Conservation (phyloP, 2,329 filamentous ascomycete species). For the Trichocomaceae sp. region DNA sequence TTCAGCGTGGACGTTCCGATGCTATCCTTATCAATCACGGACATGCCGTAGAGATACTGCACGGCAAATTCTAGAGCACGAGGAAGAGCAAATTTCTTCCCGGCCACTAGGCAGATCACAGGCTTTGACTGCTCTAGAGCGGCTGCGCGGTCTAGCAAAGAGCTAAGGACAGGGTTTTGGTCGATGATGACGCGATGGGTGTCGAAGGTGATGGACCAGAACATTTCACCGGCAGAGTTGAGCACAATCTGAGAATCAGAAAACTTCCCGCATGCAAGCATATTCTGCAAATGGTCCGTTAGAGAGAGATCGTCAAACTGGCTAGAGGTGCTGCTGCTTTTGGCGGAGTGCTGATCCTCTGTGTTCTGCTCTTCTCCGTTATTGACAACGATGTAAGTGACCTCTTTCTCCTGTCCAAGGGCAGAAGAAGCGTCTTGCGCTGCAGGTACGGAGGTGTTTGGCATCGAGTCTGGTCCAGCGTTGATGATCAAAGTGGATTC, state of each 20-base stretch:
- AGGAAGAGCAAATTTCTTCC: conserved; percentile 20
- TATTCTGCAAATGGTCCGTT: conserved; percentile 11
- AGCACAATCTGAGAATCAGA: conserved; percentile 20
- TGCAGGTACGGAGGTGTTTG: not conserved
- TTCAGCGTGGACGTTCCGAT: conserved; percentile 16
- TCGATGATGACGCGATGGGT: conserved; percentile 21
- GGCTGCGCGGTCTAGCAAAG: conserved; percentile 14
- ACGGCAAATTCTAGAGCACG: conserved; percentile 22
- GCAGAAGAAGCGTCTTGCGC: not conserved
- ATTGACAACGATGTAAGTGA: not conserved
- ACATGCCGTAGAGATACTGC: conserved; percentile 24
- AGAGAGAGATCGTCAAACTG: not conserved
- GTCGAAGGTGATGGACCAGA: conserved; percentile 16
- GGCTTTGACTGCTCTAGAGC: not conserved
- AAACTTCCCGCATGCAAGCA: conserved; percentile 15
- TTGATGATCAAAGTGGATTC: not conserved
- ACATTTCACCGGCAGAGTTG: conserved; percentile 16
- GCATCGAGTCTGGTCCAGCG: not conserved
- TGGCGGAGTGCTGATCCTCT: not conserved
- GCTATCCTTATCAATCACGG: conserved; percentile 15
- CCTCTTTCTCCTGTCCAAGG: not conserved
- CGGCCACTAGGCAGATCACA: conserved; percentile 16
- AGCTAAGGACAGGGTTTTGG: conserved; percentile 20
- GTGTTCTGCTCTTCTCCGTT: not conserved
- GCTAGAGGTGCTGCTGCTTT: not conserved